Evolutionary conservation across 1,139 yeast genomes (phyloP).

Genomic region (Insectozyma bohioensis): DNA sequence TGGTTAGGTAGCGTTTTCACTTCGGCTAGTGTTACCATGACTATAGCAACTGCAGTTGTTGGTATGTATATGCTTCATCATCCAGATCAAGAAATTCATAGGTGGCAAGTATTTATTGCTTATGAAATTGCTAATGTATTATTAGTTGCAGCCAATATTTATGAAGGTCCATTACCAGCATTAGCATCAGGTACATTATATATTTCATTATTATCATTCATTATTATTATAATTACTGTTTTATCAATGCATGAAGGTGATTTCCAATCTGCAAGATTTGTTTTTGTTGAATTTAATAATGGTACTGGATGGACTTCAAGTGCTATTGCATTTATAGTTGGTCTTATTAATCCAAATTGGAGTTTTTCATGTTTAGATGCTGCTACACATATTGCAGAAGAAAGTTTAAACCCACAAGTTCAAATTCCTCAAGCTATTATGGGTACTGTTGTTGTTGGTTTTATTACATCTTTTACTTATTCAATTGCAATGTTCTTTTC

Average conservation of each 20-base stretch:
- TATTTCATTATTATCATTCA: slow-evolving; percentile 53
- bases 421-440: slow-evolving; percentile 63
- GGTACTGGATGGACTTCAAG: slow-evolving; percentile 64
- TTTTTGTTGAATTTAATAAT: slow-evolving; percentile 59
- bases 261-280: slow-evolving; percentile 57
- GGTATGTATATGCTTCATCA: slow-evolving; percentile 54
- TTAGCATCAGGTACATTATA: slow-evolving; percentile 55
- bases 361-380: slow-evolving; percentile 68
- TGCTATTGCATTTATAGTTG: slow-evolving; percentile 64
- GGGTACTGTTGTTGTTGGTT: slow-evolving; percentile 67
- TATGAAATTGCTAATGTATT: slow-evolving; percentile 41
- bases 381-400: slow-evolving; percentile 73
- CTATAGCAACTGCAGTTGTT: slow-evolving; percentile 46
- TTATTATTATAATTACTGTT: slow-evolving; percentile 55
- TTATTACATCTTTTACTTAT: slow-evolving; percentile 59
- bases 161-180: slow-evolving; percentile 55
- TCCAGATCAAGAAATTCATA: slow-evolving; percentile 43
- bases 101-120: slow-evolving; percentile 61
- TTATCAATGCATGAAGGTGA: slow-evolving; percentile 51
- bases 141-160: slow-evolving; percentile 53
- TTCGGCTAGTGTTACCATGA: slow-evolving; percentile 59
- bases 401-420: slow-evolving; percentile 56
- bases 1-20: slow-evolving; percentile 60
- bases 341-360: slow-evolving; percentile 69
- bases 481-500: slow-evolving; percentile 64